Evolutionary conservation across 352 stramenopile genomes (phyloP).

Genomic region (Globisporangium alternatum): DNA sequence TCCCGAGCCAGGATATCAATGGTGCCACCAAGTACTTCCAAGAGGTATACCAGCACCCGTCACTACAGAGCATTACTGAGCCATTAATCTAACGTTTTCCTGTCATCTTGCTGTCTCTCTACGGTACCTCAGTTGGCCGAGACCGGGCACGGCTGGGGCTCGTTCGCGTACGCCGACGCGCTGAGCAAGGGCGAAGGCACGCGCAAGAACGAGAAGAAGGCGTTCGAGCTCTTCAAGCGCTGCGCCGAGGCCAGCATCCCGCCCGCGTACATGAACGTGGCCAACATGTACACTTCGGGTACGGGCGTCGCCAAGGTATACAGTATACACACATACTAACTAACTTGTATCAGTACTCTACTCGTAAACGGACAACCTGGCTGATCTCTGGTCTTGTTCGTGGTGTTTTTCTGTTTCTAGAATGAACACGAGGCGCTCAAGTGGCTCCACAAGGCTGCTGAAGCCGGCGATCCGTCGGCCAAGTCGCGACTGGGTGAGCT

Average conservation of each 20-base stretch:
- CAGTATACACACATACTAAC: no score
- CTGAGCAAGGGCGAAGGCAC: constrained; percentile 74
- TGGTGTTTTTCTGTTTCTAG: constrained; percentile 34
- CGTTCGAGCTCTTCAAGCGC: constrained; percentile 73
- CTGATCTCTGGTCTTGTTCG: not conserved
- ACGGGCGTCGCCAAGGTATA: constrained; percentile 68
- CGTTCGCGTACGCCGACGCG: constrained; percentile 78
- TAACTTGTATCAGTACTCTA: not conserved
- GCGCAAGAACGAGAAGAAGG: constrained; percentile 69
- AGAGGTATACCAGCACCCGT: constrained; percentile 33
- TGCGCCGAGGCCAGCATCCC: constrained; percentile 63
- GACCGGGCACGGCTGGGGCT: constrained; percentile 66
- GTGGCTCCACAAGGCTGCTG: constrained; percentile 74
- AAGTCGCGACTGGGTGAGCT: constrained; percentile 73
- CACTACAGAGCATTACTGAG: not conserved
- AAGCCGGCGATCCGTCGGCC: constrained; percentile 66
- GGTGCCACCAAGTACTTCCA: constrained; percentile 68
- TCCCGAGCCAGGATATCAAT: constrained; percentile 50
- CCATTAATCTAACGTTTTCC: not conserved
- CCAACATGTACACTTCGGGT: constrained; percentile 78
- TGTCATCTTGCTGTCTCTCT: not conserved
- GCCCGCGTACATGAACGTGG: constrained; percentile 76
- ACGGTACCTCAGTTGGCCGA: constrained; percentile 38
- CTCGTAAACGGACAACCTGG: not conserved
- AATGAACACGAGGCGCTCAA: constrained; percentile 65